Evolutionary conservation across 1,139 yeast species (phyloP).

Genomic region (Fermentozyma sake): DNA sequence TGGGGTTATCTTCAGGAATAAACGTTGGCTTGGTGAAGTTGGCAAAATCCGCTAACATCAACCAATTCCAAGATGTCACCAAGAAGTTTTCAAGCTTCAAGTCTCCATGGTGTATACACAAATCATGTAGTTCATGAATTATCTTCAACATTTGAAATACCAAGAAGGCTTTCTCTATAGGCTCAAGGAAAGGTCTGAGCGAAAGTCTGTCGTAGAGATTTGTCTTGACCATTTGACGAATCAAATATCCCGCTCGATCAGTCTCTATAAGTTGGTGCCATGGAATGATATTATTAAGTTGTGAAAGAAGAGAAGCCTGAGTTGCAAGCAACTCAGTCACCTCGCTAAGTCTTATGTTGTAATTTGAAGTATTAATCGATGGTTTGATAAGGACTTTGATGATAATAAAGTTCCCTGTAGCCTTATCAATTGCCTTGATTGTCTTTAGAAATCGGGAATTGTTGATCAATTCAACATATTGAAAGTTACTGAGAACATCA

Average conservation of each 20-base stretch:
- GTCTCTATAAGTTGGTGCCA: conserved; percentile 78
- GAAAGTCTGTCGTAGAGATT: conserved; percentile 84
- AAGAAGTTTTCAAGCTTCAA: conserved; percentile 84
- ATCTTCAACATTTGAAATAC: conserved; percentile 71
- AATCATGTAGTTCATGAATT: conserved; percentile 57
- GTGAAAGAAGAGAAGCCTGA: conserved; percentile 36
- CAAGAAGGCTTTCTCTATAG: conserved; percentile 79
- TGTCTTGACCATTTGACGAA: conserved; percentile 74
- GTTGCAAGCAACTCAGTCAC: conserved; percentile 30
- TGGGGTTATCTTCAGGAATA: conserved; percentile 91
- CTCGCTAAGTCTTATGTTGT: conserved; percentile 28
- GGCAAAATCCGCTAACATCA: conserved; percentile 77
- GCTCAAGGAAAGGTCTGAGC: conserved; percentile 80
- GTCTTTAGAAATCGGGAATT: conserved; percentile 85
- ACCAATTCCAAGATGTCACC: conserved; percentile 89
- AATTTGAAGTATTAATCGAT: conserved; percentile 29
- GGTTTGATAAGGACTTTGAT: conserved; percentile 85
- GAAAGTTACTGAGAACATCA: conserved; percentile 68
- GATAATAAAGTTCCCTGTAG: conserved; percentile 59
- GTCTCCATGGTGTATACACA: conserved; percentile 78
- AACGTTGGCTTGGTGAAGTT: conserved; percentile 71
- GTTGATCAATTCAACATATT: conserved; percentile 65
- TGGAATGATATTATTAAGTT: conserved; percentile 63
- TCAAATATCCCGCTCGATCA: conserved; percentile 85
- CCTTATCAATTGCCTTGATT: conserved; percentile 64